Evolutionary conservation across 441 rosid genomes (phyloP).

Genomic region (Populus hybrid): DNA sequence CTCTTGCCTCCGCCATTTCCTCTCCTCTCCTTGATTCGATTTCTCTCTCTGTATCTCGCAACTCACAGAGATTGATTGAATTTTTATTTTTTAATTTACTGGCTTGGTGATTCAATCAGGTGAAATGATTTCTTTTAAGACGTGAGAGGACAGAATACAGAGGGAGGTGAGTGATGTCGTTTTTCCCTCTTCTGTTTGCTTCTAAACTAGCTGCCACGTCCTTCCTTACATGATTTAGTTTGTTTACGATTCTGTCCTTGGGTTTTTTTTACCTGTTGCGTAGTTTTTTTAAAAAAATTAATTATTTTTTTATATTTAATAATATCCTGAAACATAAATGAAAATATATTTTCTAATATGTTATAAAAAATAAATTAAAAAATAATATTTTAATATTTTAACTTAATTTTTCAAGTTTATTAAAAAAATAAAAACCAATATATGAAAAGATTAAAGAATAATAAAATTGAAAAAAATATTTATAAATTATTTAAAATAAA

Average conservation of each 20-base stretch:
- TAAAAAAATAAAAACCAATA: no score
- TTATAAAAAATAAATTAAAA: no score
- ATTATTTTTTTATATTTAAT: no score
- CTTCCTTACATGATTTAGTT: neutral
- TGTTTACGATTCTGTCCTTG: neutral
- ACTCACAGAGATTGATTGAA: neutral
- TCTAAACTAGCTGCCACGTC: neutral
- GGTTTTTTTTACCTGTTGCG: no score
- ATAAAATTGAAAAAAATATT: no score
- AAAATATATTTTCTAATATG: no score
- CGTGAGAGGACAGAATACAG: neutral
- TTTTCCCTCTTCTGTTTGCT: neutral
- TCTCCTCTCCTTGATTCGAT: slow-evolving; percentile 3
- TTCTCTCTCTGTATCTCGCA: slow-evolving; percentile 7
- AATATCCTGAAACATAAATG: no score
- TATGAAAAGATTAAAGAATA: no score
- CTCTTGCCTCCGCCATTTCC: slow-evolving; percentile 43
- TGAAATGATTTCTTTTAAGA: neutral
- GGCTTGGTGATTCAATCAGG: neutral
- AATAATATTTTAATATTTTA: no score
- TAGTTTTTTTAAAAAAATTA: no score
- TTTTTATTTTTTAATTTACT: neutral
- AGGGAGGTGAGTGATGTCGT: neutral
- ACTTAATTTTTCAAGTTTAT: no score
- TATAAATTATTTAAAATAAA: no score